These are phyloP conservation scores for Melocanna baccifera DNA, from an alignment of 176 grass and related monocot genomes.

Conservation along the genomic window DNA sequence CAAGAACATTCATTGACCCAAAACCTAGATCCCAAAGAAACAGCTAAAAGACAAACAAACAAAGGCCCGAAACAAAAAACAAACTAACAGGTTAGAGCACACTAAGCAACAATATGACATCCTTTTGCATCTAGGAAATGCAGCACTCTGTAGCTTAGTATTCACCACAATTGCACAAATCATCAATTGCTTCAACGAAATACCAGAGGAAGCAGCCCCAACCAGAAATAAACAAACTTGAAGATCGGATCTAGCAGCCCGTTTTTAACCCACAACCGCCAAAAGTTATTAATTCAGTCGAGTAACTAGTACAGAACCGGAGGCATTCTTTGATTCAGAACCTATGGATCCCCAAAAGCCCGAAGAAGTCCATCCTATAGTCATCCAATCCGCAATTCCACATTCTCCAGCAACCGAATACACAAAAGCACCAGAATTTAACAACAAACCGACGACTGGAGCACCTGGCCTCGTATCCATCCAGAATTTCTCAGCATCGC, in stretches of 20 bases:
- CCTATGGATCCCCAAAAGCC: background rate
- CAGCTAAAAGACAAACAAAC: background rate
- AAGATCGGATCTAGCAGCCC: constrained; percentile 21
- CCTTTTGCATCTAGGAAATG: background rate
- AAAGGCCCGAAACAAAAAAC: background rate
- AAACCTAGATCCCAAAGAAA: background rate
- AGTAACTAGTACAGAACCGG: background rate
- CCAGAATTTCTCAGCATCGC: background rate
- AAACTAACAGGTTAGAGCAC: constrained; percentile 2
- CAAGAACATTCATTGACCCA: background rate
- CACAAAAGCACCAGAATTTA: background rate
- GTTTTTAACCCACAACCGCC: background rate
- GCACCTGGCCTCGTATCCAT: background rate
- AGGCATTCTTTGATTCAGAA: background rate
- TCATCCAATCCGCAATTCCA: background rate
- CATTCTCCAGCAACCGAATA: background rate
- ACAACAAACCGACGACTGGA: background rate
- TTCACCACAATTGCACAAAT: background rate
- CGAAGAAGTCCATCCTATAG: background rate
- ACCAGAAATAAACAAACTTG: background rate
- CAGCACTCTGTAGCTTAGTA: background rate
- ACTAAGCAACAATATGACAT: background rate
- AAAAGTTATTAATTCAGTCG: background rate
- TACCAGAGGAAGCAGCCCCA: background rate
- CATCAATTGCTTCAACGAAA: background rate